Percentiles rank a stretch among this genome's conserved stretches.
These are phyloP conservation scores for Podila verticillata DNA, from an alignment of 192 early-diverging fungal species.

Conservation along the genomic window DNA sequence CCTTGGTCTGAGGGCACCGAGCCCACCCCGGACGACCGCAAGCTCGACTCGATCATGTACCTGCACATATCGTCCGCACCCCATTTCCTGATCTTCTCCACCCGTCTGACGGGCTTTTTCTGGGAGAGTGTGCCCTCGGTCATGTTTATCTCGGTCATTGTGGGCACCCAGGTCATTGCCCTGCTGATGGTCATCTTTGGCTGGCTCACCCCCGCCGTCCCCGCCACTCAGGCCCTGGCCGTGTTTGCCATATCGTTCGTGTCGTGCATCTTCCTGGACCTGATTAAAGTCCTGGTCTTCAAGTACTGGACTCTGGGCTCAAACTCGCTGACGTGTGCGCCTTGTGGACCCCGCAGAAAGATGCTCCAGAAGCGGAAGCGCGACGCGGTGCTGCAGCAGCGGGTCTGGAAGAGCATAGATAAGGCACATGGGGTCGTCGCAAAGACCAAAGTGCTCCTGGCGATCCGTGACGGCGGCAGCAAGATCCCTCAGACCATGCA, in stretches of 20 bases:
- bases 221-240: conserved; percentile 56
- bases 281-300: conserved; percentile 69
- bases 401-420: conserved; percentile 31
- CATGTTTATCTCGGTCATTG: conserved; percentile 67
- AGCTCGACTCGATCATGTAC: conserved; percentile 77
- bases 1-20: conserved; percentile 33
- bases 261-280: conserved; percentile 68
- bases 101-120: conserved; percentile 68
- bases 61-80: conserved; percentile 77
- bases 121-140: conserved; percentile 68
- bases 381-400: conserved; percentile 3
- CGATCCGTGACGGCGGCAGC: conserved; percentile 21
- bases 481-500: conserved; percentile 20
- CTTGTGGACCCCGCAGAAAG: conserved; percentile 29
- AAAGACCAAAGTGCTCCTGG: conserved; percentile 35
- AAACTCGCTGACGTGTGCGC: conserved; percentile 28
- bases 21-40: conserved; percentile 20
- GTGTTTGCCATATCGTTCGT: conserved; percentile 66
- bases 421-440: conserved; percentile 11
- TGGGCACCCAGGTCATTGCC: conserved; percentile 78
- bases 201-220: conserved; percentile 53
- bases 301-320: conserved; percentile 22
- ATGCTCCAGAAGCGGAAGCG: conserved; percentile 21
- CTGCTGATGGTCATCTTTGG: conserved; percentile 63
- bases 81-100: conserved; percentile 83